Evolutionary conservation across 2,329 filamentous ascomycete genomes (phyloP), one percentile per base, ranked within the genome.

Genomic region (Claviceps fusiformis): DNA sequence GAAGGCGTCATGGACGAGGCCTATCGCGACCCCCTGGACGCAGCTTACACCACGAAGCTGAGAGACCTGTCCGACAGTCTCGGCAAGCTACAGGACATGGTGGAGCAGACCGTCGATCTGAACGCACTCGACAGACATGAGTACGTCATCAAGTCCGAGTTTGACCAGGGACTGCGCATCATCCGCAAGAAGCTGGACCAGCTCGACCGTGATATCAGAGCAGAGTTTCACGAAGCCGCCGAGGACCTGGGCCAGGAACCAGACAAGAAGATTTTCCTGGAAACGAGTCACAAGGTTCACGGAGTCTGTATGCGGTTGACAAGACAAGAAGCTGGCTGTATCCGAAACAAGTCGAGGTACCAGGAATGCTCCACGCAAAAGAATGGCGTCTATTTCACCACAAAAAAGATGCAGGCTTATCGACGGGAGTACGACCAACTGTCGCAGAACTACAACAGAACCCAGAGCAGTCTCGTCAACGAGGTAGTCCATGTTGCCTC

Each of bases 261-360:
- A n/a, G 91, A 96, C 68, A 98, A 98, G 79, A 98, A 98, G 71
- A 85, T 98, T 27, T 97, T 97, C 68, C 79, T 98, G 13, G 93
- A 98, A 69, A 68, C 65, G 3, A 95, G 93, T 63, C 93, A 98
- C 75, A 88, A 86, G 66, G 87, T 95, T 0, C 91, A 98, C 63
- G 93, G 95, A 19, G 96, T 92, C 83, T 97, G 93, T 70, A 91
- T 98, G 80, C 83, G 93, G 55, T 76, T 98, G 24, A 98, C 93
- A 3, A 80, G 93, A 56, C 92, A 81, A 39, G 93, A 98, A 73
- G 89, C 93, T 1, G 85, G 87, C 17, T 95, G 89, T 63, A 98
- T 98, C 62, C 86, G 93, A 58, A 95, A 95, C 70, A 95, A 93
- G 66, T 84, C 82, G 57, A 78, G 83, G 52, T 98, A 97, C 64